phyloP scores from a whole-genome alignment of 2,329 filamentous ascomycete species.

The Botryotinia narcissicola region DNA sequence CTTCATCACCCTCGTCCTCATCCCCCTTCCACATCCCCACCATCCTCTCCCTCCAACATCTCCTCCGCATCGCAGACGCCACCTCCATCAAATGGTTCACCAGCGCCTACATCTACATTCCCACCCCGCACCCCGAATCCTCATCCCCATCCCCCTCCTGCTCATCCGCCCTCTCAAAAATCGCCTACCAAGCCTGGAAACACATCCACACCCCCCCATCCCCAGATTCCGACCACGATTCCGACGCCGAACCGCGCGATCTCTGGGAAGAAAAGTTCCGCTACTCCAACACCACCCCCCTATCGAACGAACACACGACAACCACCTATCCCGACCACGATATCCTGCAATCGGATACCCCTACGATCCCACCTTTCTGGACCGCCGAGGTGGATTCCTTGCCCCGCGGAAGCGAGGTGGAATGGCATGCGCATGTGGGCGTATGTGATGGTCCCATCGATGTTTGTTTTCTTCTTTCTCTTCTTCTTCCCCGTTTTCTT shows the following conservation, averaged over 20 bases:
- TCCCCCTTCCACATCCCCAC: constrained; percentile 54
- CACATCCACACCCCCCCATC: constrained; percentile 24
- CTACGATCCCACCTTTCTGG: constrained; percentile 61
- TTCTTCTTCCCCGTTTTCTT: neutral
- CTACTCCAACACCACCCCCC: constrained; percentile 24
- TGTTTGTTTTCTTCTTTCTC: constrained; percentile 6
- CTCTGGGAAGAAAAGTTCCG: constrained; percentile 67
- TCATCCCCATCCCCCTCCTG: constrained; percentile 42
- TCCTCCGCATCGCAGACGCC: constrained; percentile 76
- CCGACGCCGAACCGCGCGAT: constrained; percentile 53
- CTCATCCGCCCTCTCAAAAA: constrained; percentile 39
- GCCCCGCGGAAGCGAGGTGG: constrained; percentile 70
- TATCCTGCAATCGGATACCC: neutral
- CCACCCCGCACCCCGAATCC: constrained; percentile 39
- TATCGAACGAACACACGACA: neutral
- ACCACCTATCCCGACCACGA: neutral
- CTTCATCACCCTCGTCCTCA: neutral
- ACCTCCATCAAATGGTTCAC: constrained; percentile 73
- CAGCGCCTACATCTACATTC: constrained; percentile 72
- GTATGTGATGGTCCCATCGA: constrained; percentile 39
- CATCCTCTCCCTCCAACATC: constrained; percentile 77
- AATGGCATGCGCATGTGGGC: constrained; percentile 77
- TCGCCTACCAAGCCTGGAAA: constrained; percentile 51
- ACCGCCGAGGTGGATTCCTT: constrained; percentile 73
- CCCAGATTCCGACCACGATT: constrained; percentile 44